Base-by-base conservation (phyloP, 1,139 yeast genomes). In the Scheffersomyces insectosa region DNA sequence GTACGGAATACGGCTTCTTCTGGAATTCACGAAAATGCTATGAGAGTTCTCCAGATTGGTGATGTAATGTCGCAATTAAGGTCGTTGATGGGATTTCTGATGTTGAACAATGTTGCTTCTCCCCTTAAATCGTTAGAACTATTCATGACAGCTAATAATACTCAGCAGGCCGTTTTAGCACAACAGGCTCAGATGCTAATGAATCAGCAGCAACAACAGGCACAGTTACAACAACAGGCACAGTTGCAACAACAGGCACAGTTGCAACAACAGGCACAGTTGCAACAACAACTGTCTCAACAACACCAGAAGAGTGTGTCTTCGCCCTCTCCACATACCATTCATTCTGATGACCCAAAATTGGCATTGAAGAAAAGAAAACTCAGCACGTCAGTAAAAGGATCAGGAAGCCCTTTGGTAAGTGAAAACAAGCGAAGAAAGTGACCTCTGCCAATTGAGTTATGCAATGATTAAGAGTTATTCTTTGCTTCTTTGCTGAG, bases 21-120 rank as follows among this genome's bases (percentile, higher is more conserved):
- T 48, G 95, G 95, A 0, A 63, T 85, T n/a, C 80, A 79, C 40
- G 82, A 78, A 38, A 72, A 75, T 30, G 83, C 88, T 3, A 76
- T 86, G 80, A 68, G 91, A 42, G 72, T 83, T 29, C 63, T 88
- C 66, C 93, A 88, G 60, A 79, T 87, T 3, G 78, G 89, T 37
- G 95, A 87, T 62, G 84, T 85, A 1, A 83, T 88, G 87, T 75
- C 88, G 0, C 80, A 80, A 47, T 72, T 88, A 54, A 76, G 79
- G 45, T 81, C 85, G 28, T 65, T 86, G 43, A 83, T 86, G 83
- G 71, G 75, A 27, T 83, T 77, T 53, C 75, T 85, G 20, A 59
- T 73, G 40, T 57, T 63, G 15, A 70, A 68, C 44, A 67, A 71
- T 28, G 66, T 70, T 15, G 55, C 49, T 5, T 83, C 88, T 11